These are phyloP conservation scores for Colletotrichum musicola DNA, from an alignment of 2,329 filamentous ascomycete species.

Conservation along the genomic window DNA sequence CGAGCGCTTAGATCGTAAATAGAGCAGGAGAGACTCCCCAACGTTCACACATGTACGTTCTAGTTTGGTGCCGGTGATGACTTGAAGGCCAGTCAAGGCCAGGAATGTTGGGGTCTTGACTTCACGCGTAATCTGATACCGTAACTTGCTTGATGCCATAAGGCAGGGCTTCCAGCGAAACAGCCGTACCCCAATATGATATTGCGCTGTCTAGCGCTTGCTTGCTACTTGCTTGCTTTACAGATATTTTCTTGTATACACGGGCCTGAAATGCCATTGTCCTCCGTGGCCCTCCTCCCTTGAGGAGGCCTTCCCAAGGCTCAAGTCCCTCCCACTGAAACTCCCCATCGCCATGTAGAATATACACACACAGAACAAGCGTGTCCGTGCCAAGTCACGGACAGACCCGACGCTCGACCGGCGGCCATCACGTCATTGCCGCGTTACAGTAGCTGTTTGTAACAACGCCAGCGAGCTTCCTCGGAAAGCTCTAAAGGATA, in stretches of 20 bases:
- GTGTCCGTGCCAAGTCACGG: not conserved
- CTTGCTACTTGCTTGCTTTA: conserved; percentile 5
- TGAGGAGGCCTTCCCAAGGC: not conserved
- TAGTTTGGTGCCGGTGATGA: not conserved
- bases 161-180: too few relatives aligned
- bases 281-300: not conserved
- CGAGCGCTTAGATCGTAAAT: conserved; percentile 18
- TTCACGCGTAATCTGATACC: too few relatives aligned
- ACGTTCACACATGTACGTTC: not conserved
- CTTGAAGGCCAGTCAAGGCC: too few relatives aligned
- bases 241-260: conserved; percentile 19
- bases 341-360: conserved; percentile 36
- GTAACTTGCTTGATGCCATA: too few relatives aligned
- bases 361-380: conserved; percentile 10
- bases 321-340: conserved; percentile 17
- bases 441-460: not conserved
- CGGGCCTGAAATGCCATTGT: conserved; percentile 1
- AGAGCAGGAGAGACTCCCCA: not conserved
- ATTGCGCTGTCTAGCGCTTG: conserved; percentile 12
- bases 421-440: conserved; percentile 6
- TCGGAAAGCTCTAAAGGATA: too few relatives aligned
- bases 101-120: too few relatives aligned
- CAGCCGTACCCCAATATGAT: too few relatives aligned
- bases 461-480: too few relatives aligned
- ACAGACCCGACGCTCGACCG: not conserved